Conservation (phyloP, 2,329 filamentous ascomycete species). For the Talaromyces sp. region DNA sequence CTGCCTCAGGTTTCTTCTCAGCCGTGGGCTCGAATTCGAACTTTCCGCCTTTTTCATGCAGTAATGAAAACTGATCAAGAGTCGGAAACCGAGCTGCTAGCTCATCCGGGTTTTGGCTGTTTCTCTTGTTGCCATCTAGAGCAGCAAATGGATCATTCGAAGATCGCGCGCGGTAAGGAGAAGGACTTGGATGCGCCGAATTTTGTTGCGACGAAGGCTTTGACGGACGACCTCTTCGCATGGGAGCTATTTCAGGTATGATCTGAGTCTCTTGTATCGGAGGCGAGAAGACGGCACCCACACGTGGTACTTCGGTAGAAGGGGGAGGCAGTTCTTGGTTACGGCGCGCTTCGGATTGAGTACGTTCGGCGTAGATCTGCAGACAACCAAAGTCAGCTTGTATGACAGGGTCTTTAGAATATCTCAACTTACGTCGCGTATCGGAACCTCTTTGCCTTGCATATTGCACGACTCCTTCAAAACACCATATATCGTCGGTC, state of each 20-base stretch:
- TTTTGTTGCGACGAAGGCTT: conserved; percentile 49
- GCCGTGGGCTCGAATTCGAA: conserved; percentile 73
- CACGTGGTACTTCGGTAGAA: conserved; percentile 58
- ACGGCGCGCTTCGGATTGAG: conserved; percentile 63
- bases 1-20: conserved; percentile 44
- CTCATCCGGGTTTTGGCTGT: conserved; percentile 66
- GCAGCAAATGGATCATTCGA: conserved; percentile 87
- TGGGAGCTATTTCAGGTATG: conserved; percentile 87
- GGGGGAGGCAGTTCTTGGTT: conserved; percentile 60
- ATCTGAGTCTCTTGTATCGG: conserved; percentile 66
- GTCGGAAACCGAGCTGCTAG: conserved; percentile 83
- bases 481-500: conserved; percentile 94
- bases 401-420: background rate
- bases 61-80: conserved; percentile 85
- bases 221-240: conserved; percentile 80
- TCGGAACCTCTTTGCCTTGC: conserved; percentile 80
- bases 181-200: conserved; percentile 61
- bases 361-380: conserved; percentile 57
- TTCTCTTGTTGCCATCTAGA: conserved; percentile 66
- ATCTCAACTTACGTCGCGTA: conserved; percentile 73
- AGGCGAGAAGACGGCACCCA: conserved; percentile 81
- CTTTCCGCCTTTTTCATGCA: conserved; percentile 78
- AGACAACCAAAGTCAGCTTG: background rate
- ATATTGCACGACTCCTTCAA: conserved; percentile 82
- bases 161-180: conserved; percentile 57